Evolutionary conservation across 2,329 filamentous ascomycete species (phyloP).

Genomic region (Ascochyta koolunga): DNA sequence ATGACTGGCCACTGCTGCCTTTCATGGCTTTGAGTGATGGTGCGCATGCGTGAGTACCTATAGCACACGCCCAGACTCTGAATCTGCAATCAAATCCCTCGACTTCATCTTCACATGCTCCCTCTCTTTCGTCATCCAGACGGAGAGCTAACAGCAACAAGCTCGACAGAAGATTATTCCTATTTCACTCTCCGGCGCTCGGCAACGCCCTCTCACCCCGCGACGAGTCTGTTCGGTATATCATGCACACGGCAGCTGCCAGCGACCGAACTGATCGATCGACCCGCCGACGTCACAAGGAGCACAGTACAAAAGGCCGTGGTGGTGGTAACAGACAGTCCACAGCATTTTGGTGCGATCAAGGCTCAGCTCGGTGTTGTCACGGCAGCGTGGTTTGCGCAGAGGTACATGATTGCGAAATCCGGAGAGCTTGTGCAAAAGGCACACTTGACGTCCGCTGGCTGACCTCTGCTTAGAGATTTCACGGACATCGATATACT

Average conservation of each 20-base stretch:
- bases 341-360: constrained; percentile 87
- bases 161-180: constrained; percentile 92
- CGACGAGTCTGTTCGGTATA: constrained; percentile 91
- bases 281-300: constrained; percentile 88
- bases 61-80: constrained; percentile 44
- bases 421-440: no score
- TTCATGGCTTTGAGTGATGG: constrained; percentile 98
- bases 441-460: no score
- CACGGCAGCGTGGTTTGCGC: constrained; percentile 94
- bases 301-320: constrained; percentile 98
- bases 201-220: constrained; percentile 55
- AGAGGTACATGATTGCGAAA: constrained; percentile 59
- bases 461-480: constrained; percentile 57
- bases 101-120: constrained; percentile 6
- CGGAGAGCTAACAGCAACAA: constrained; percentile 45
- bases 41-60: constrained; percentile 74
- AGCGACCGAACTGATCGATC: constrained; percentile 74
- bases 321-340: constrained; percentile 90
- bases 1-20: constrained; percentile 88
- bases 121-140: not conserved
- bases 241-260: constrained; percentile 93
- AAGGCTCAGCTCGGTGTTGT: constrained; percentile 89
- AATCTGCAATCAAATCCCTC: not conserved
- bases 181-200: constrained; percentile 88
- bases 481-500: constrained; percentile 93